Evolutionary conservation across 345 rosid genomes (phyloP).

Genomic region (Mangifera indica): DNA sequence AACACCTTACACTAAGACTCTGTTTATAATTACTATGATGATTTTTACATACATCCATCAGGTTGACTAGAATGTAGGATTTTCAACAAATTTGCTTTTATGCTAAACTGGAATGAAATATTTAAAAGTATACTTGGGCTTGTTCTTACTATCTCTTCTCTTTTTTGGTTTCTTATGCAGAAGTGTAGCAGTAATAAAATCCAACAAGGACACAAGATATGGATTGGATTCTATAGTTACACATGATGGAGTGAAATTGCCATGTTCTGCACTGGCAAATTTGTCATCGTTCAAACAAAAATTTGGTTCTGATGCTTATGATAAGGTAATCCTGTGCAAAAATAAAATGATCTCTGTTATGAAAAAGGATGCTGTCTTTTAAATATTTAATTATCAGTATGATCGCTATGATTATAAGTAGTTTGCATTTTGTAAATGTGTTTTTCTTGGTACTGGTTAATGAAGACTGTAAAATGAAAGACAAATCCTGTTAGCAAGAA

Average conservation of each 20-base stretch:
- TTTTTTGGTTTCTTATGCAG: slow-evolving; percentile 31
- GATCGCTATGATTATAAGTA: not conserved
- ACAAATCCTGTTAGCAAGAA: not conserved
- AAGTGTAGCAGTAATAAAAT: slow-evolving; percentile 71
- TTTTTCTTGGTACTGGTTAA: not conserved
- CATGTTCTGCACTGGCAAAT: slow-evolving; percentile 61
- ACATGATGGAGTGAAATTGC: slow-evolving; percentile 79
- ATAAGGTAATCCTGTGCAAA: slow-evolving; percentile 39
- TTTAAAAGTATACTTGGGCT: not conserved
- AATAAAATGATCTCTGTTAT: not conserved
- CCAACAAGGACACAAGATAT: slow-evolving; percentile 76
- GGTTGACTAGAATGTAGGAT: not conserved
- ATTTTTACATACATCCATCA: not conserved
- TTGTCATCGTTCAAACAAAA: slow-evolving; percentile 56
- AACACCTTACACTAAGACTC: not conserved
- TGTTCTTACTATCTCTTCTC: not conserved
- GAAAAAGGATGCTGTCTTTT: not conserved
- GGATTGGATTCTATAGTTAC: slow-evolving; percentile 68
- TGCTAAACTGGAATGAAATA: not conserved
- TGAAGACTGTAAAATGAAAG: not conserved
- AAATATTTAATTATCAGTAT: not conserved
- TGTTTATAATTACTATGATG: not conserved
- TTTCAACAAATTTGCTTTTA: not conserved
- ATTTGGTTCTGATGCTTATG: slow-evolving; percentile 61
- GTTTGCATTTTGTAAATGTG: not conserved